phyloP scores from a whole-genome alignment of 2,329 filamentous ascomycete species.

The Sclerotinia glacialis region DNA sequence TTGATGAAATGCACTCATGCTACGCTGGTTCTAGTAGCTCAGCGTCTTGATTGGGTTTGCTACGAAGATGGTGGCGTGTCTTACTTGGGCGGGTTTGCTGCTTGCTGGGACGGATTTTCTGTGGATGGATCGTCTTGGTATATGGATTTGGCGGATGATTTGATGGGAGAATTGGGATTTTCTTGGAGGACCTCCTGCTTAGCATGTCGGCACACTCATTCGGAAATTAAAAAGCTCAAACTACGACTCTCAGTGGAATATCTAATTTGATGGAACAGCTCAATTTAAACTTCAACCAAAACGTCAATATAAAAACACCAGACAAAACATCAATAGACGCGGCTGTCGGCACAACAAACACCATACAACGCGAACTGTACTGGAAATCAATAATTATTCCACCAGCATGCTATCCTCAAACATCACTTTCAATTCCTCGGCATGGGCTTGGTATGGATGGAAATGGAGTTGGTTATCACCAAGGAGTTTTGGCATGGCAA shows the following conservation, averaged over 20 bases:
- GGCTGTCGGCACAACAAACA: neutral
- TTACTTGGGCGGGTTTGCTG: constrained; percentile 9
- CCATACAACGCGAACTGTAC: neutral
- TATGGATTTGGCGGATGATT: neutral
- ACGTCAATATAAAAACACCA: neutral
- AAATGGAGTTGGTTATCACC: neutral
- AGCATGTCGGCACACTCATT: neutral
- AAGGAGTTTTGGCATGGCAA: neutral
- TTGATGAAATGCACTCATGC: constrained; percentile 10
- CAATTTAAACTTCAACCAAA: neutral
- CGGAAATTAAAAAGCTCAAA: neutral
- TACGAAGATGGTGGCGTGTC: neutral
- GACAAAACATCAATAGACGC: neutral
- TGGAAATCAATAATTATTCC: neutral
- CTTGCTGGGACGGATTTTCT: neutral
- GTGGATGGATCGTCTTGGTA: neutral
- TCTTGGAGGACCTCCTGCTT: neutral
- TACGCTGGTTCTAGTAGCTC: constrained; percentile 11
- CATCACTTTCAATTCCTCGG: neutral
- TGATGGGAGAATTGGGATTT: neutral
- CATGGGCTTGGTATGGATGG: constrained; percentile 1
- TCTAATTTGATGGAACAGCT: neutral
- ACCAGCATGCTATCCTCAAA: neutral
- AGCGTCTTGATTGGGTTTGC: neutral
- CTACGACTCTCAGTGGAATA: neutral